These are phyloP conservation scores for Cladosporium sp. DNA, from an alignment of 2,329 filamentous ascomycete species.

Conservation along the genomic window DNA sequence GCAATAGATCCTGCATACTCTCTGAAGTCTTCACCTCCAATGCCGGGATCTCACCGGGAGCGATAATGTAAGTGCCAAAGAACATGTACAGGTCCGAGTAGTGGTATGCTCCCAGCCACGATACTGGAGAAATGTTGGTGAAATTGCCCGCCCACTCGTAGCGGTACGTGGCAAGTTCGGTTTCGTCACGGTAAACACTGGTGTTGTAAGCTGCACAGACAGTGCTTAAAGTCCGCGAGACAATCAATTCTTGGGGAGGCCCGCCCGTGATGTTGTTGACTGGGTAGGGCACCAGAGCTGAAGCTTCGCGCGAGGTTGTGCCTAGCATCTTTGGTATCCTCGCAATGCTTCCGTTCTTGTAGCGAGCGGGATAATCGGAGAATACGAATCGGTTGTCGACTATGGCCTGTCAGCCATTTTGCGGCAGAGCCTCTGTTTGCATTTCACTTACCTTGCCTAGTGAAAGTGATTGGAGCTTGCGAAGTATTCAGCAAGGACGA, in stretches of 20 bases:
- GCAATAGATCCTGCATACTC: conserved; percentile 35
- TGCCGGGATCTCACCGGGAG: conserved; percentile 23
- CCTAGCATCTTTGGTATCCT: conserved; percentile 40
- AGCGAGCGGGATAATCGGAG: conserved; percentile 23
- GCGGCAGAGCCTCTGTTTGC: neutral
- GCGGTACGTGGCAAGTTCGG: conserved; percentile 31
- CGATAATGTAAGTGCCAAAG: conserved; percentile 33
- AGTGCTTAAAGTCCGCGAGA: conserved; percentile 19
- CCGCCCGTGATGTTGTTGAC: conserved; percentile 7
- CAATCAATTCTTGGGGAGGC: neutral
- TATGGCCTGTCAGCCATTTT: conserved; percentile 9
- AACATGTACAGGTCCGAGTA: conserved; percentile 32
- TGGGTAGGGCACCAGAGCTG: conserved; percentile 28
- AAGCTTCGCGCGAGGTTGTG: conserved; percentile 33
- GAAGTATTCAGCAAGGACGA: conserved; percentile 12
- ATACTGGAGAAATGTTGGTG: conserved; percentile 31
- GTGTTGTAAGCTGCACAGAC: conserved; percentile 31
- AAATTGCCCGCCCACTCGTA: conserved; percentile 37
- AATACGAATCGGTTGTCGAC: conserved; percentile 28
- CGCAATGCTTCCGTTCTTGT: conserved; percentile 32
- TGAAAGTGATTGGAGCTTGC: conserved; percentile 22
- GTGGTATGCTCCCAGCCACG: conserved; percentile 36
- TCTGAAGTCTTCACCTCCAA: conserved; percentile 30
- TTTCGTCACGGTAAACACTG: conserved; percentile 24
- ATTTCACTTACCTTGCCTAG: conserved; percentile 25